Percentiles rank a stretch among this genome's conserved stretches.
phyloP scores from a whole-genome alignment of 2,329 filamentous ascomycete genomes.

The Xylaria sp. region DNA sequence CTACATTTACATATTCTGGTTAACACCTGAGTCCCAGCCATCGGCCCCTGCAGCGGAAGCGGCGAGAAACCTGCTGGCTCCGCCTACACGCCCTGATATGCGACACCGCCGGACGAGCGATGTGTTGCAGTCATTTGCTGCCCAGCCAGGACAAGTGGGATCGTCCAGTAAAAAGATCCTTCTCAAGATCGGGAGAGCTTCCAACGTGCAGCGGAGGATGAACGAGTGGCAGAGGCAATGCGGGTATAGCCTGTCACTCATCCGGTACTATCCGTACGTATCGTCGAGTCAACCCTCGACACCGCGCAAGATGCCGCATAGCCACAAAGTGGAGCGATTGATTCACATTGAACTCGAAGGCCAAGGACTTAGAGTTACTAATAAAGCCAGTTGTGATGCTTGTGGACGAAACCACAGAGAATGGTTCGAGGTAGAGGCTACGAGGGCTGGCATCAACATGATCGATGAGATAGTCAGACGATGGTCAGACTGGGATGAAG shows the following conservation, averaged over 20 bases:
- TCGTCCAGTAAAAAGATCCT: conserved; percentile 64
- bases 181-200: conserved; percentile 69
- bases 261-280: conserved; percentile 90
- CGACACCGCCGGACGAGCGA: conserved; percentile 59
- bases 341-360: conserved; percentile 87
- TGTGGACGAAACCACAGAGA: conserved; percentile 89
- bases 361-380: conserved; percentile 58
- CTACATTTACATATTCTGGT: conserved; percentile 99
- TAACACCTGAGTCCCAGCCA: conserved; percentile 70
- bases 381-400: conserved; percentile 67
- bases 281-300: conserved; percentile 49
- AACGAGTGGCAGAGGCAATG: conserved; percentile 95
- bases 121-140: conserved; percentile 58
- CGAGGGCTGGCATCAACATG: conserved; percentile 69
- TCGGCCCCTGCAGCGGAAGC: conserved; percentile 62
- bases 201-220: conserved; percentile 88
- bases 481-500: conserved; percentile 86
- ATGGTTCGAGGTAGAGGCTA: conserved; percentile 91
- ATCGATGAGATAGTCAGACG: conserved; percentile 73
- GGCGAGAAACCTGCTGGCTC: conserved; percentile 63
- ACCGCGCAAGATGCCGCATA: conserved; percentile 79
- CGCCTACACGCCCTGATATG: conserved; percentile 50
- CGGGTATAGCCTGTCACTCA: conserved; percentile 83
- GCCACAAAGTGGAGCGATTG: conserved; percentile 85
- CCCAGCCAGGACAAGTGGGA: conserved; percentile 33